A percentile compares a stretch with the other conserved stretches of the same genome.
phyloP scores from a whole-genome alignment of 495 filamentous ascomycete species.

The Parathielavia appendiculata region DNA sequence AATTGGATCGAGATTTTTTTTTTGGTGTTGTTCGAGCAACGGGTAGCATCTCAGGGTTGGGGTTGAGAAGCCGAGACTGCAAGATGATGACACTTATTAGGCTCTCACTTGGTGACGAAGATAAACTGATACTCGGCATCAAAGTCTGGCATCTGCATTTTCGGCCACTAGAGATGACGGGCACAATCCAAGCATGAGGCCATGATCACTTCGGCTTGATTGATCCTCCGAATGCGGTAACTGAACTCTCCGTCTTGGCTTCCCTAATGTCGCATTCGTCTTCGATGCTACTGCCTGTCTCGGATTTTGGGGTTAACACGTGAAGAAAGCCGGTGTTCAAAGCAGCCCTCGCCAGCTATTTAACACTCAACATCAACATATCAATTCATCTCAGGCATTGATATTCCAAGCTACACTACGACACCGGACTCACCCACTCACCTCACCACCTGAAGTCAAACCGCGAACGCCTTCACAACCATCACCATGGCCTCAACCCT shows the following conservation, averaged over 20 bases:
- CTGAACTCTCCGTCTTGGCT: neutral
- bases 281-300: neutral
- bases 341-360: neutral
- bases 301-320: neutral
- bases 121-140: too few relatives aligned
- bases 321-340: neutral
- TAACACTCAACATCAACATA: neutral
- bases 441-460: neutral
- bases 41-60: constrained; percentile 1
- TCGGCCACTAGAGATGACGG: too few relatives aligned
- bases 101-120: neutral
- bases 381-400: neutral
- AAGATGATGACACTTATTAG: constrained; percentile 5
- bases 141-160: too few relatives aligned
- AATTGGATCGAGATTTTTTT: constrained; percentile 14
- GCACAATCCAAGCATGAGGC: too few relatives aligned
- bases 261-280: neutral
- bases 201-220: neutral
- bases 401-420: neutral
- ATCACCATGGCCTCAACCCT: constrained; percentile 37
- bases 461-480: neutral
- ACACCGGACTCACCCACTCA: neutral
- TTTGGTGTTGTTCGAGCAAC: neutral
- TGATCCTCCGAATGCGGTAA: neutral
- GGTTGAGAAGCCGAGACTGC: neutral